A percentile compares a stretch with the other conserved stretches of the same genome.
Evolutionary conservation across 2,329 filamentous ascomycete genomes (phyloP).

Genomic region (Fusarium burgessii): DNA sequence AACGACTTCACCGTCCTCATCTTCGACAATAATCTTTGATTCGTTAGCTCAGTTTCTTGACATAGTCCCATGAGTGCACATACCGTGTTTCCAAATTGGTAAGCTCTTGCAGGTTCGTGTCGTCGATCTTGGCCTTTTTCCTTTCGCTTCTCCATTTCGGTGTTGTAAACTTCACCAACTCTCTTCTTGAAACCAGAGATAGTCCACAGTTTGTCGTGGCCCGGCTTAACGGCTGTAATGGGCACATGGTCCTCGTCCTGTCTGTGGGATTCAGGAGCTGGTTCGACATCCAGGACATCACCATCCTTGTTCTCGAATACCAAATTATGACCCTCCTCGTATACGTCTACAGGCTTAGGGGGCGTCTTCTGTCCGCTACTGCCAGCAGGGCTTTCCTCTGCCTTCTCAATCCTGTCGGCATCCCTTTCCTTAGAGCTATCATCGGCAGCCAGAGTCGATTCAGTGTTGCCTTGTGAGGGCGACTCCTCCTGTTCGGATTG

Average conservation of each 20-base stretch:
- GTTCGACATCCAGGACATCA: constrained; percentile 79
- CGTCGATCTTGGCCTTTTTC: constrained; percentile 71
- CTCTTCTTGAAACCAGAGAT: constrained; percentile 61
- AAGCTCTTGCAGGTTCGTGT: constrained; percentile 81
- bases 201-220: constrained; percentile 49
- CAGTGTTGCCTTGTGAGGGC: constrained; percentile 49
- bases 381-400: constrained; percentile 37
- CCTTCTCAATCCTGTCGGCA: constrained; percentile 41
- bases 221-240: constrained; percentile 36
- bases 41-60: constrained; percentile 45
- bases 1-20: constrained; percentile 87
- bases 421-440: constrained; percentile 52
- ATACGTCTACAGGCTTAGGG: constrained; percentile 70
- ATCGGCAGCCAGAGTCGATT: constrained; percentile 49
- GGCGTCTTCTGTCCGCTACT: constrained; percentile 41
- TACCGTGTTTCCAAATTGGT: constrained; percentile 85
- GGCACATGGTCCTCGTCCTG: constrained; percentile 34
- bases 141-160: constrained; percentile 73
- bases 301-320: constrained; percentile 89
- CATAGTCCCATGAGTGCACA: constrained; percentile 42
- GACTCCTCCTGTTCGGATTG: constrained; percentile 47
- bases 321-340: constrained; percentile 82
- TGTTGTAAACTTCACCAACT: constrained; percentile 65
- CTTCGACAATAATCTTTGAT: constrained; percentile 82
- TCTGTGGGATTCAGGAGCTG: constrained; percentile 22